Percentiles rank a stretch among this genome's conserved stretches.
These are phyloP conservation scores for Saitoella complicata DNA, from an alignment of 805 yeast genomes.

Conservation along the genomic window DNA sequence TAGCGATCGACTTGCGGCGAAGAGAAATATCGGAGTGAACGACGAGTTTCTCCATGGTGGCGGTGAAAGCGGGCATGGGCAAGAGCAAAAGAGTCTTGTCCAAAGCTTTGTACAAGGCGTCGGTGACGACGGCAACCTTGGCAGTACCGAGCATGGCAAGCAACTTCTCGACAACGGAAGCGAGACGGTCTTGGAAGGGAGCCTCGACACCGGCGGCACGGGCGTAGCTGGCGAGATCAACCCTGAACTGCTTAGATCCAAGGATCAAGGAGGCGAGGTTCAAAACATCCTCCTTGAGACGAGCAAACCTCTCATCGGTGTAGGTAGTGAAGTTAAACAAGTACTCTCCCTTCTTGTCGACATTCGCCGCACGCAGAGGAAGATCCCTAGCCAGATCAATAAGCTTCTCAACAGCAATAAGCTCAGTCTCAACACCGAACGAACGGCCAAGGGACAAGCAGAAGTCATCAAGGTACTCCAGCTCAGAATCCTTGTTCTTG, in stretches of 20 bases:
- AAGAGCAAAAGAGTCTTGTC: conserved; percentile 49
- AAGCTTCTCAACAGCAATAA: conserved; percentile 17
- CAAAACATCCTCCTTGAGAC: too few species aligned
- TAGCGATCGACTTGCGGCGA: conserved; percentile 7
- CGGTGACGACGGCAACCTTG: conserved; percentile 22
- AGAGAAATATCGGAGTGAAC: conserved; percentile 3
- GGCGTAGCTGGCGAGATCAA: conserved; percentile 37
- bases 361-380: too few species aligned
- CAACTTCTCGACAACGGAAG: conserved; percentile 15
- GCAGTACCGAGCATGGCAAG: conserved; percentile 8
- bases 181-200: conserved; percentile 4
- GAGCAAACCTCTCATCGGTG: too few species aligned
- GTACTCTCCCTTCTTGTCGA: too few species aligned
- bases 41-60: conserved; percentile 32
- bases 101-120: conserved; percentile 36
- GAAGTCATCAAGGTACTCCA: not conserved
- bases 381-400: conserved; percentile 1
- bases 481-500: not conserved
- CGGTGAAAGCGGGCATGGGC: conserved; percentile 59
- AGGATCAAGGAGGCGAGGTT: too few species aligned
- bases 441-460: not conserved
- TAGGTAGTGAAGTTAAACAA: too few species aligned
- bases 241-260: not conserved
- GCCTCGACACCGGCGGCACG: conserved; percentile 20
- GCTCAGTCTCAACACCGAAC: conserved; percentile 4